Evolutionary conservation across 139 green algal genomes (phyloP), one percentile per base, ranked within the genome.

Genomic region (Axilococcus clingmanii): DNA sequence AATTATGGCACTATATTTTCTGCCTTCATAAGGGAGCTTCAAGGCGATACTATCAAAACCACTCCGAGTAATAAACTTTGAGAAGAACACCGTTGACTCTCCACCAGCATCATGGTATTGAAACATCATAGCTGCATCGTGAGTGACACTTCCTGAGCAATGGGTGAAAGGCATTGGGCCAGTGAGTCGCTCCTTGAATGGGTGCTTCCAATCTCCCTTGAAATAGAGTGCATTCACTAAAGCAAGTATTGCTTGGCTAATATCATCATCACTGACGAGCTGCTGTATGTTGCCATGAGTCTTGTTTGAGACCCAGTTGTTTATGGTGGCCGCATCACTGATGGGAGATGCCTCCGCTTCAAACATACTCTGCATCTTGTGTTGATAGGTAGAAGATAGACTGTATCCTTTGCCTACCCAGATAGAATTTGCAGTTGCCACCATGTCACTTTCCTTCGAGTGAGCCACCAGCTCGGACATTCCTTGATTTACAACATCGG

Each of bases 201-300:
- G 35, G 16, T 47, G n/a, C 33, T 32, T 19, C 62, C 62, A 70
- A 3, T 61, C 23, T 3, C 62, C 62, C 28, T 70, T 70, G 53
- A 70, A 70, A 27, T 70, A 70, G 8, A 70, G 20, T 5, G 62
- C 62, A 31, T 70, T 70, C 29, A 70, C 25, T 5, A 70, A 46
- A 19, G 65, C 43, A 5, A 63, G 20, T 5, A 38, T 32, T 14
- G 54, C 54, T 45, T 63, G 52, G 23, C 9, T 4, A 12, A 28
- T 30, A 2, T 40, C 17, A 16, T 19, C 46, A 4, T 70, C 54
- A 48, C 60, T 47, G 29, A 70, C 30, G 16, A 70, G 59, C 20
- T 29, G 23, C 5, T 20, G 34, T 20, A 70, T 70, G 35, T 65
- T 65, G 20, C 45, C 62, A 5, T 47, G 29, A 3, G 62, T 70